Percentiles rank a stretch among this genome's conserved stretches.
These are phyloP conservation scores for Cutaneotrichosporon mucoides DNA, from an alignment of 1,284 basidiomycete genomes.

Conservation along the genomic window DNA sequence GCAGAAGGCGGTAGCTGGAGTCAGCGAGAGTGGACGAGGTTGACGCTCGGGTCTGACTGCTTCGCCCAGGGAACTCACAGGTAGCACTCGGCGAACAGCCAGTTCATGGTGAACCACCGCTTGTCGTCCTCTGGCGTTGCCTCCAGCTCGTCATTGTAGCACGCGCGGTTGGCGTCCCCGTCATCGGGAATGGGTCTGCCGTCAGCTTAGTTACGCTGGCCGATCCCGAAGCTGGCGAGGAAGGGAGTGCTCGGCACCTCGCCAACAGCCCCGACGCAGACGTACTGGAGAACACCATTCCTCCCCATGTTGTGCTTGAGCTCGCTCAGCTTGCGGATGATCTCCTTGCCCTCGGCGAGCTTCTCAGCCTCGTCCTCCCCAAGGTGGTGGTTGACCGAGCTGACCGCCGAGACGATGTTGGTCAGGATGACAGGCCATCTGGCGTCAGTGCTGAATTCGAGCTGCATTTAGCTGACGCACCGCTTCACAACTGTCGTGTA, in stretches of 20 bases:
- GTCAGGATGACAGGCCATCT: constrained; percentile 87
- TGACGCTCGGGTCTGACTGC: too few relatives aligned
- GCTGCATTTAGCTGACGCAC: background rate
- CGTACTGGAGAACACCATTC: constrained; percentile 69
- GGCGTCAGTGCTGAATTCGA: constrained; percentile 41
- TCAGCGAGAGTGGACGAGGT: too few relatives aligned
- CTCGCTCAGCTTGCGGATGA: constrained; percentile 73
- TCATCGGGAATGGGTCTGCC: constrained; percentile 65
- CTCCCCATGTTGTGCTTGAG: constrained; percentile 88
- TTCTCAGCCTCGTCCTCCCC: constrained; percentile 40
- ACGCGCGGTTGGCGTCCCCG: constrained; percentile 61
- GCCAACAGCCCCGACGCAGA: constrained; percentile 9
- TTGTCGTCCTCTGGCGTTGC: constrained; percentile 56
- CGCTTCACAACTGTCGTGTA: constrained; percentile 39
- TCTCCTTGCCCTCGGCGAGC: constrained; percentile 65
- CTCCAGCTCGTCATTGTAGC: constrained; percentile 71
- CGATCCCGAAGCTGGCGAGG: background rate
- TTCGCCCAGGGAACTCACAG: constrained; percentile 51
- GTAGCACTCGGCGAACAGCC: constrained; percentile 87
- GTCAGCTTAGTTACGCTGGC: background rate
- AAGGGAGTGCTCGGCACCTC: too few relatives aligned
- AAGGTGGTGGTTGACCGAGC: constrained; percentile 58
- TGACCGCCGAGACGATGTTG: constrained; percentile 67
- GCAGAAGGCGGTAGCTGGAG: constrained; percentile 74
- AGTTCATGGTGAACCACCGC: constrained; percentile 88